Evolutionary conservation across 805 yeast genomes (phyloP), one percentile per base, ranked within the genome.

Genomic region (Kregervanrija pseudodelftensis): DNA sequence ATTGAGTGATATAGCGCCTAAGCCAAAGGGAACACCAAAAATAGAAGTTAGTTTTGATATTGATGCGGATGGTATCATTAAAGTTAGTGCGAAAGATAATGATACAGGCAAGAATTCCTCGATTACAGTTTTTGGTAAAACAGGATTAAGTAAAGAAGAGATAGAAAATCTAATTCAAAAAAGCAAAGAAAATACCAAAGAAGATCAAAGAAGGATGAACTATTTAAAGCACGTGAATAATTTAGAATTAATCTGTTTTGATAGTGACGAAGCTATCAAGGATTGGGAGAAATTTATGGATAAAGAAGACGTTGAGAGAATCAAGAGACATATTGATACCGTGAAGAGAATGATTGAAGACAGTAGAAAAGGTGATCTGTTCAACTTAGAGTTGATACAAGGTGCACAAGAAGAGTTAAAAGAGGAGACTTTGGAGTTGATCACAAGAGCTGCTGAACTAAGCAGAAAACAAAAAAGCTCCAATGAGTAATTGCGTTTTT

Each of bases 31-130:
- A 63, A 85, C 78, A 44, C 95, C 95, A 44, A 89, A 85, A 70
- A 85, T 85, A 60, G 91, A 85, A 72, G 97, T 89, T 63, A 76
- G 90, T 47, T 89, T 89, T 67, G 97, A 90, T 70, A 86, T 89
- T 61, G 96, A 89, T 68, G 95, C 96, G 46, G 96, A 89, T 69
- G 97, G 97, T 62, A 90, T 89, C 67, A 88, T 89, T 75, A 90
- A 89, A 76, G 96, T 89, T 47, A 80, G 87, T 67, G 96, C 96
- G 45, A 81, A 82, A 60, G 97, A 89, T 73, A 85, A 88, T 77
- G 93, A 90, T 53, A 80, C 95, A 53, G 86, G 84, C 74, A 89
- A 89, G 79, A 90, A 85, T 57, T 89, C 96, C 46, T 86, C 95
- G 49, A 90, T 89, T 70, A 89, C 96, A 42, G 96, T 89, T 53